Percentiles rank a stretch among this genome's conserved stretches.
Conservation (phyloP, 106 monocot genomes). For the Gastrodia elata region DNA sequence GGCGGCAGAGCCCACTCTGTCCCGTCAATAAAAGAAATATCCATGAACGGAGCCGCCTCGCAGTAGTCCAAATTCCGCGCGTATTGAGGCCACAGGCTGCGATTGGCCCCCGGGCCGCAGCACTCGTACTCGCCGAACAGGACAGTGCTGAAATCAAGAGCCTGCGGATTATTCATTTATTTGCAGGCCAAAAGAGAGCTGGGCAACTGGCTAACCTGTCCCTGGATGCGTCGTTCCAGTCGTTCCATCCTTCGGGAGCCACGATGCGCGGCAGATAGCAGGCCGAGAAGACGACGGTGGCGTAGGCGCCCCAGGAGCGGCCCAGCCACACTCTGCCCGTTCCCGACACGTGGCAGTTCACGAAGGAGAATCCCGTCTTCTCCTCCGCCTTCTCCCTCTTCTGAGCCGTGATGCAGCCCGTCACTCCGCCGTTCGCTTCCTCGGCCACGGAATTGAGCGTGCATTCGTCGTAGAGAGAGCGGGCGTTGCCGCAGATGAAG, state of each 20-base stretch:
- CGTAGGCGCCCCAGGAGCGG: slow-evolving; percentile 42
- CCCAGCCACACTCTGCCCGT: slow-evolving; percentile 49
- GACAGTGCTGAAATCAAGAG: slow-evolving; percentile 21
- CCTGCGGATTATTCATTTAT: too few species aligned
- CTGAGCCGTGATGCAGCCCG: slow-evolving; percentile 62
- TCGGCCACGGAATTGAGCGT: slow-evolving; percentile 46
- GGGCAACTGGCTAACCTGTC: slow-evolving; percentile 34
- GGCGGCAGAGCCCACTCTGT: slow-evolving; percentile 27
- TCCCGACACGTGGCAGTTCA: slow-evolving; percentile 40
- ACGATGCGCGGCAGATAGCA: slow-evolving; percentile 29
- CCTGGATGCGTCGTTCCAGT: slow-evolving; percentile 46
- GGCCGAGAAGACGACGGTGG: slow-evolving; percentile 40
- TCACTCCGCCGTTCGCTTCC: slow-evolving; percentile 18
- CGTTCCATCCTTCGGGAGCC: slow-evolving; percentile 48
- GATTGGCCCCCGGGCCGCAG: slow-evolving; percentile 34
- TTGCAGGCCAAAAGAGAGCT: too few species aligned
- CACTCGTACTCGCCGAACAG: slow-evolving; percentile 40
- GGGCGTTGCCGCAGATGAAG: slow-evolving; percentile 50
- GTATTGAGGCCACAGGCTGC: slow-evolving; percentile 15
- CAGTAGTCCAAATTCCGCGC: slow-evolving; percentile 23
- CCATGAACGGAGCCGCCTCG: slow-evolving; percentile 37
- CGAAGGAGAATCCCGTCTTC: slow-evolving; percentile 42
- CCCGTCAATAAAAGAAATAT: slow-evolving; percentile 43
- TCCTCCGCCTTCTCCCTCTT: slow-evolving; percentile 29
- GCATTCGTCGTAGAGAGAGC: slow-evolving; percentile 60